Conservation (phyloP, 768 basidiomycete species). For the Coprinopsis cinerea region DNA sequence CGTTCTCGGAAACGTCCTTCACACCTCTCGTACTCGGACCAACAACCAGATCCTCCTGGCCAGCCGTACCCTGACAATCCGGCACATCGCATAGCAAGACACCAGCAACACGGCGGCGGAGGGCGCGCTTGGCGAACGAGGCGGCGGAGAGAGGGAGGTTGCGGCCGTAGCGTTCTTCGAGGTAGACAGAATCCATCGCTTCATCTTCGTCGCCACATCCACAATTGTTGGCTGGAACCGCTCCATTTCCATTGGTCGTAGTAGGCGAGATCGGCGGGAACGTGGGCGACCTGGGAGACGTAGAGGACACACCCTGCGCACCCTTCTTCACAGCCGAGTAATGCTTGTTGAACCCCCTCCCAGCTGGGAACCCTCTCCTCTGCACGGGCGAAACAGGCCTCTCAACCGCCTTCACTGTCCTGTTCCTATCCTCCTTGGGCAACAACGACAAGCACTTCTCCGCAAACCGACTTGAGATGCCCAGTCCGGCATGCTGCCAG, state of each 20-base stretch:
- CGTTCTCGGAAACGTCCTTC: conserved; percentile 66
- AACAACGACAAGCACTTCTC: conserved; percentile 76
- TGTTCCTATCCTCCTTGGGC: conserved; percentile 33
- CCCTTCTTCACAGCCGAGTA: conserved; percentile 34
- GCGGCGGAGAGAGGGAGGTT: conserved; percentile 75
- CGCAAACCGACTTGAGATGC: conserved; percentile 83
- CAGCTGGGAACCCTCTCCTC: conserved; percentile 21
- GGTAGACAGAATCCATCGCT: conserved; percentile 49
- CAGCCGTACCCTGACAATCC: conserved; percentile 32
- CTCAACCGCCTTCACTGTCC: conserved; percentile 11
- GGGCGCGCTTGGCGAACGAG: conserved; percentile 74
- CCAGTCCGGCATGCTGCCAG: conserved; percentile 93
- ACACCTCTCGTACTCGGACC: conserved; percentile 69
- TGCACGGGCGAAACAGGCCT: not conserved
- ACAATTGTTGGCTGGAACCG: conserved; percentile 23
- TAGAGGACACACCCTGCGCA: conserved; percentile 12
- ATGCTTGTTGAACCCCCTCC: conserved; percentile 44
- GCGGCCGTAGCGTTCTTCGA: conserved; percentile 93
- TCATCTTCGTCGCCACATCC: conserved; percentile 44
- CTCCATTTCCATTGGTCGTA: conserved; percentile 28
- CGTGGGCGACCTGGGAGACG: conserved; percentile 11
- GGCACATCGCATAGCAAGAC: conserved; percentile 63
- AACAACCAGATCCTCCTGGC: conserved; percentile 37
- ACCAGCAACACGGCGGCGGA: conserved; percentile 87
- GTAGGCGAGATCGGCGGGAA: conserved; percentile 7